These are phyloP conservation scores for Dryas integrifolia DNA, from an alignment of 331 rosid genomes.

Conservation along the genomic window DNA sequence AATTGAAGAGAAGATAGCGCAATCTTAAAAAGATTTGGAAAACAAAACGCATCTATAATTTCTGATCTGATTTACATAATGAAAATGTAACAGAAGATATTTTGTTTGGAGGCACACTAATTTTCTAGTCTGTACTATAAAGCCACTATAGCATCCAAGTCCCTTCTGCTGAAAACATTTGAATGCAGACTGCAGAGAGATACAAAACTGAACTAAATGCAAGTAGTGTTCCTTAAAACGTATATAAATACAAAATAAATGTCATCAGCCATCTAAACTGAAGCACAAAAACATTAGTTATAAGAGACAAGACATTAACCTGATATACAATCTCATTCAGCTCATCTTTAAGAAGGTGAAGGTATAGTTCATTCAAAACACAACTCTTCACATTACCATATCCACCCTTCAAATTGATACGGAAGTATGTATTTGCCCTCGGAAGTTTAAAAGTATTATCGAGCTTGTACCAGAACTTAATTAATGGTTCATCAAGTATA, in stretches of 20 bases:
- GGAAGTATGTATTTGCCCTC: constrained; percentile 91
- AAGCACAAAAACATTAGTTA: neutral
- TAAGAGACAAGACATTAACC: constrained; percentile 54
- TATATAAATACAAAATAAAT: neutral
- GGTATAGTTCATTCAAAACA: constrained; percentile 72
- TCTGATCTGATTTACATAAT: neutral
- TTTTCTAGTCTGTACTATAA: neutral
- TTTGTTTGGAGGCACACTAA: neutral
- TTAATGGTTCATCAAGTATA: constrained; percentile 75
- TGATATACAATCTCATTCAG: constrained; percentile 83
- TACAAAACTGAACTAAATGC: constrained; percentile 1
- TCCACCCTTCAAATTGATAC: constrained; percentile 87
- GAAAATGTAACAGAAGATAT: neutral
- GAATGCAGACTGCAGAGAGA: neutral
- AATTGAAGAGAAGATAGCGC: neutral
- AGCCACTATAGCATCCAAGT: constrained; percentile 5
- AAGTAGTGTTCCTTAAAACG: constrained; percentile 10
- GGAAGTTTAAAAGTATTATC: constrained; percentile 80
- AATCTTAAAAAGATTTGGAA: neutral
- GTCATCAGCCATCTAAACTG: neutral
- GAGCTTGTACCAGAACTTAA: constrained; percentile 90
- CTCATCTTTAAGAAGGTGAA: constrained; percentile 82
- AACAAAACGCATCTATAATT: neutral
- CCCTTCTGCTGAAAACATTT: constrained; percentile 4
- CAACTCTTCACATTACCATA: constrained; percentile 53